phyloP scores from a whole-genome alignment of 2,329 filamentous ascomycete species.

The Aspergillus fijiensis region DNA sequence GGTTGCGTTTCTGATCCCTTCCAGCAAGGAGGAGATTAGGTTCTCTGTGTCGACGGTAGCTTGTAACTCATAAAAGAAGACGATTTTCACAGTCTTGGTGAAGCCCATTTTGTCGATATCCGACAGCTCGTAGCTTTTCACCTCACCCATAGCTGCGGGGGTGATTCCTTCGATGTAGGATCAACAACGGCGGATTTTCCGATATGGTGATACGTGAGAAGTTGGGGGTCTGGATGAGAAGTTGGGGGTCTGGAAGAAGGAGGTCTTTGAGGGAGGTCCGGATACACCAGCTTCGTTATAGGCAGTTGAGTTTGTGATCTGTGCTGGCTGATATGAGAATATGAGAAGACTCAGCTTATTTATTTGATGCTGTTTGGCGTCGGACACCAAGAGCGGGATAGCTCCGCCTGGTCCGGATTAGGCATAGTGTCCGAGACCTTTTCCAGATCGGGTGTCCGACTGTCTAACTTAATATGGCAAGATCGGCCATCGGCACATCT shows the following conservation, averaged over 20 bases:
- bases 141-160: neutral
- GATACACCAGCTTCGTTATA: too few relatives aligned
- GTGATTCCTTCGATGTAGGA: neutral
- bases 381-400: neutral
- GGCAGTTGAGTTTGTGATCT: neutral
- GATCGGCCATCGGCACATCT: neutral
- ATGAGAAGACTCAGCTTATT: neutral
- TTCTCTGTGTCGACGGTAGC: slow-evolving; percentile 8
- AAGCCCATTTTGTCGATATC: slow-evolving; percentile 23
- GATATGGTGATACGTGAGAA: too few relatives aligned
- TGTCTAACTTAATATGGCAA: neutral
- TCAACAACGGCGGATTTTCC: too few relatives aligned
- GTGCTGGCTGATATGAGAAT: neutral
- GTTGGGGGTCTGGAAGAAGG: too few relatives aligned
- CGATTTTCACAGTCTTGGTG: slow-evolving; percentile 21
- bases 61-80: slow-evolving; percentile 22
- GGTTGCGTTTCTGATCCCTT: slow-evolving; percentile 22
- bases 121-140: slow-evolving; percentile 21
- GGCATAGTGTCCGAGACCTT: neutral
- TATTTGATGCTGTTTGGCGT: neutral
- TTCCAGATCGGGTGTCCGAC: neutral
- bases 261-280: too few relatives aligned
- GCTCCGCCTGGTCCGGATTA: neutral
- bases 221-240: too few relatives aligned
- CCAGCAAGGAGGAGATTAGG: slow-evolving; percentile 16